Percentiles rank a stretch among this genome's conserved stretches.
Conservation (phyloP, 2,329 filamentous ascomycete genomes). For the Cercospora sp. region DNA sequence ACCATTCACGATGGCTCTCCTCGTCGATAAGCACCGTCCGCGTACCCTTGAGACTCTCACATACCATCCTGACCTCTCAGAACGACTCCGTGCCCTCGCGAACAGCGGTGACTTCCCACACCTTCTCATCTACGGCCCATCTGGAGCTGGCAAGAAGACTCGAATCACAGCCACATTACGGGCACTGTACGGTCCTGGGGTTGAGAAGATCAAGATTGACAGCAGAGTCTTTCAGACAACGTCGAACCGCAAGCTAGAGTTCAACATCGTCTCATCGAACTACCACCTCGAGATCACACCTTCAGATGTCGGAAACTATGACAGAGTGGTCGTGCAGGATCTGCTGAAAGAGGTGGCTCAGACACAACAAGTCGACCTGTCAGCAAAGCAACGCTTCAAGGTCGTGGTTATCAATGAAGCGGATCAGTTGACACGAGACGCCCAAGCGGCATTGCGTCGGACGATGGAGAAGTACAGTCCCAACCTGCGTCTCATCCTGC, state of each 20-base stretch:
- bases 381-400: conserved; percentile 91
- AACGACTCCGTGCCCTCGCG: conserved; percentile 81
- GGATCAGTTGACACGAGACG: conserved; percentile 89
- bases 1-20: conserved; percentile 56
- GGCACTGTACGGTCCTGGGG: conserved; percentile 90
- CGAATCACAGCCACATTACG: conserved; percentile 93
- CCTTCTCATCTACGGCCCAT: conserved; percentile 93
- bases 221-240: conserved; percentile 94
- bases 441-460: conserved; percentile 87
- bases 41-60: conserved; percentile 74
- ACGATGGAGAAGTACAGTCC: conserved; percentile 99
- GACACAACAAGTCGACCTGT: conserved; percentile 95
- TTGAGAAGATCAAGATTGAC: conserved; percentile 99
- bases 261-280: conserved; percentile 95
- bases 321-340: conserved; percentile 93
- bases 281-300: conserved; percentile 99
- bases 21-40: conserved; percentile 68
- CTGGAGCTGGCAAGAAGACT: conserved; percentile 96
- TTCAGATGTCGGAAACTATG: conserved; percentile 93
- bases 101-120: conserved; percentile 98
- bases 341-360: conserved; percentile 96
- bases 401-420: conserved; percentile 99
- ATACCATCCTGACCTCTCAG: conserved; percentile 87
- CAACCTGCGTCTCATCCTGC: conserved; percentile 84
- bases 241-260: conserved; percentile 93